A percentile compares a stretch with the other conserved stretches of the same genome.
Conservation (phyloP, 2,329 filamentous ascomycete genomes). For the Rasamsonia emersonii region DNA sequence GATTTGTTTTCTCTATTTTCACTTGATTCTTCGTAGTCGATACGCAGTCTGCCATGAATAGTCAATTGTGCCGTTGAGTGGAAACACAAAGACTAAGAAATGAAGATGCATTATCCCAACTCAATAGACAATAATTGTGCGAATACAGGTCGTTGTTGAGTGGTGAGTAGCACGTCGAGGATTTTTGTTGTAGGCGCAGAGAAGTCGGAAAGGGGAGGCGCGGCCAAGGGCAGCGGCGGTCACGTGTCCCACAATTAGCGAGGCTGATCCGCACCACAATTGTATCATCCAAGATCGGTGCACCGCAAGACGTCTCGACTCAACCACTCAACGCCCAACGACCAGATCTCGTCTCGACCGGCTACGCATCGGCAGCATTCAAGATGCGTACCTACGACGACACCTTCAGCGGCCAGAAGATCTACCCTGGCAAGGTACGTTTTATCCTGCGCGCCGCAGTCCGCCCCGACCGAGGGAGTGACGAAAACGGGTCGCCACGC, state of each 20-base stretch:
- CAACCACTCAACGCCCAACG: conserved; percentile 37
- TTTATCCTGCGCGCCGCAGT: conserved; percentile 14
- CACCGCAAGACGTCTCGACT: conserved; percentile 33
- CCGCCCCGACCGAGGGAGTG: conserved; percentile 10
- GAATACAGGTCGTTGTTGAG: no score
- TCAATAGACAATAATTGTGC: no score
- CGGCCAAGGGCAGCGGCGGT: conserved; percentile 29
- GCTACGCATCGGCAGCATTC: conserved; percentile 42
- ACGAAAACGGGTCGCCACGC: conserved; percentile 1
- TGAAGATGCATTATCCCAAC: no score
- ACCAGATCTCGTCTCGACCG: conserved; percentile 29
- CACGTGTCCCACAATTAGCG: conserved; percentile 40
- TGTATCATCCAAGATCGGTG: conserved; percentile 26
- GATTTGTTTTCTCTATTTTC: no score
- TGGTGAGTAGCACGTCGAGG: no score
- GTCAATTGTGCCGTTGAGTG: no score
- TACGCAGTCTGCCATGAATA: no score
- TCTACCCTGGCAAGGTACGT: conserved; percentile 72
- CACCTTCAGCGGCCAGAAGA: conserved; percentile 67
- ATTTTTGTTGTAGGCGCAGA: no score
- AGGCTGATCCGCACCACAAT: conserved; percentile 34
- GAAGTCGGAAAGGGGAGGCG: no score
- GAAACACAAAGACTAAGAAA: no score
- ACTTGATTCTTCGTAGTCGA: no score
- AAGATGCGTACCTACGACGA: conserved; percentile 73